Percentiles rank a stretch among this genome's conserved stretches.
Evolutionary conservation across 2,329 filamentous ascomycete species (phyloP).

Genomic region (Neobulgaria alba): DNA sequence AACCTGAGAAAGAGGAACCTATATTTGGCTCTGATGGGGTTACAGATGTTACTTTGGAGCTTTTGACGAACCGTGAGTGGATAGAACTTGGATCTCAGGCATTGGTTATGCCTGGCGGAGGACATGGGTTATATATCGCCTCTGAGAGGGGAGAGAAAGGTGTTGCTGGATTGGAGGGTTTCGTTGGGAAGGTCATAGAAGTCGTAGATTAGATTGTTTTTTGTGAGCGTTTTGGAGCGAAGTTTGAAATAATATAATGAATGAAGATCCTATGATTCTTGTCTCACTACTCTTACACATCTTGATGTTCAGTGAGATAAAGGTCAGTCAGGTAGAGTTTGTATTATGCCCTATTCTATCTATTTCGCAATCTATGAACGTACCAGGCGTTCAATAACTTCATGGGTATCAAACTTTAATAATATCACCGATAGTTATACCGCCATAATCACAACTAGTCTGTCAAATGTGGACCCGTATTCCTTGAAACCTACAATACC

Average conservation of each 20-base stretch:
- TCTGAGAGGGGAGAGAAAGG: constrained; percentile 45
- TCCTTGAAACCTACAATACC: constrained; percentile 9
- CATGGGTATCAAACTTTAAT: no score
- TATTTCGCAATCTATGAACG: no score
- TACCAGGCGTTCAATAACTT: no score
- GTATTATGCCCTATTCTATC: no score
- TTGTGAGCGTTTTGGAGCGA: not conserved
- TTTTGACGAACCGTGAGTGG: constrained; percentile 64
- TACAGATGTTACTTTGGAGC: constrained; percentile 54
- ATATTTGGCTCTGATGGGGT: constrained; percentile 32
- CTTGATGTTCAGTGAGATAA: no score
- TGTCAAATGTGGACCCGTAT: no score
- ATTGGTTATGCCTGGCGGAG: constrained; percentile 63
- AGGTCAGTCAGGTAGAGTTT: no score
- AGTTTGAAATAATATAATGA: no score
- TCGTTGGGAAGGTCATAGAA: constrained; percentile 59
- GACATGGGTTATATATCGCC: constrained; percentile 47
- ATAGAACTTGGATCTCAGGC: constrained; percentile 63
- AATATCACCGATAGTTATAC: no score
- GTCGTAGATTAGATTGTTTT: constrained; percentile 40
- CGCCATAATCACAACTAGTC: no score
- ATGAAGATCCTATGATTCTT: no score
- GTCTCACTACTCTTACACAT: no score
- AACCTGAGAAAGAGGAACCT: constrained; percentile 20
- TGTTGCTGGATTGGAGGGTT: constrained; percentile 57